Base-by-base conservation (phyloP, 2,329 filamentous ascomycete genomes). In the Eutypella sp. region DNA sequence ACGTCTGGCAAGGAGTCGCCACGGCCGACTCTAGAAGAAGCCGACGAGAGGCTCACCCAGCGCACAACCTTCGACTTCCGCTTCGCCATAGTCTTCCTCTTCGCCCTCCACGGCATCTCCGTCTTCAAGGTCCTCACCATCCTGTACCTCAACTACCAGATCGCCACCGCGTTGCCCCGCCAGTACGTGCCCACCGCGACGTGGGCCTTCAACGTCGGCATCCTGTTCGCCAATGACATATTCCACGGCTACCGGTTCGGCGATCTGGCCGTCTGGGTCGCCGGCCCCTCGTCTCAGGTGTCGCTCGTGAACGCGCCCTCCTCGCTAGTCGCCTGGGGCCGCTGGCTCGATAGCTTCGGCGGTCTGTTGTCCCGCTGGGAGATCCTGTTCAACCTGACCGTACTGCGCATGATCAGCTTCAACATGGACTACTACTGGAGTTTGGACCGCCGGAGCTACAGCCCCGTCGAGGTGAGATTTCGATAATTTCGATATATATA, bases 391-490 rank as follows among this genome's bases (percentile, higher is more conserved):
- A 99, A 99, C 61, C 82, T 99, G 50, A 96, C 92, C 3, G 85
- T 97, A 22, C 72, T 99, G 46, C 84, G 93, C 5, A 74, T 97
- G 40, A 90, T 99, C 58, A 96, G 92, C 64, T 99, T 96, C 76
- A 97, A 97, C 65, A 68, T 99, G 62, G 93, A 99, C 67, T 91
- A 95, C 64, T 92, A 95, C 65, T 99, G 93, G 92, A 93, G 88
- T 57, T 66, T 87, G 3, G 82, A 87, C 52, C 75, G 80, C 47
- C 71, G 77, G 33, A 69, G 67, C 49, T 72, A 78, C 23, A 91
- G 81, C 58, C 76, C 85, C 8, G 66, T 96, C 36, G 92, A 97
- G 84, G 93, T 97, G 80, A 64, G 80, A 68, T 4, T 5, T 18
- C n/a, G 11, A n/a, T 8, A n/a, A n/a, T n/a, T n/a, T n/a, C n/a